phyloP scores from a whole-genome alignment of 2,329 filamentous ascomycete species.

The Plectosphaerella cucumerina region DNA sequence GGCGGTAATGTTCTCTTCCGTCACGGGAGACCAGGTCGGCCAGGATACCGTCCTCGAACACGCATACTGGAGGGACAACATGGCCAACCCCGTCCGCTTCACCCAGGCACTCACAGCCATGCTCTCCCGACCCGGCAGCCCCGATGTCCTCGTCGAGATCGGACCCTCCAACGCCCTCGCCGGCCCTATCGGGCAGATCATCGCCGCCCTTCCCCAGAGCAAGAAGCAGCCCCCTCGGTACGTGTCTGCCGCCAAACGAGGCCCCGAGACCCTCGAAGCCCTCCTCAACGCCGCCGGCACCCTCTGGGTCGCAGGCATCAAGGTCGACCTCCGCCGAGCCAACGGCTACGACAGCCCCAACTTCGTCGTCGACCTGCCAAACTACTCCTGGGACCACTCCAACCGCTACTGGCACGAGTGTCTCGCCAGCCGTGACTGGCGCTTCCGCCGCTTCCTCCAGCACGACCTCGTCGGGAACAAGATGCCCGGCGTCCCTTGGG shows the following conservation, averaged over 20 bases:
- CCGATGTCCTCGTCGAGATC: conserved; percentile 21
- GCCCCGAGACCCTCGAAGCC: not conserved
- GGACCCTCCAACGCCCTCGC: conserved; percentile 23
- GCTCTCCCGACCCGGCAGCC: not conserved
- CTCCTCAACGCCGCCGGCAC: conserved; percentile 3
- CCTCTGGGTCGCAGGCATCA: conserved; percentile 2
- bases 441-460: not conserved
- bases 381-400: conserved; percentile 8
- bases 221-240: conserved; percentile 11
- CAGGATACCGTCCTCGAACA: not conserved
- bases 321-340: not conserved
- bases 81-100: conserved; percentile 7
- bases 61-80: conserved; percentile 7
- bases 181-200: conserved; percentile 21
- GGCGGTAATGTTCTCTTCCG: conserved; percentile 10
- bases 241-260: not conserved
- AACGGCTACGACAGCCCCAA: not conserved
- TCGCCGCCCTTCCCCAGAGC: no score
- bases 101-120: not conserved
- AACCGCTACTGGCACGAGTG: conserved; percentile 6
- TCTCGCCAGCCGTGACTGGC: not conserved
- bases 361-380: conserved; percentile 4
- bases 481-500: conserved; percentile 1
- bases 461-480: conserved; percentile 10
- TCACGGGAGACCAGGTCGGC: conserved; percentile 5